These are phyloP conservation scores for Entoloma clypeatum DNA, from an alignment of 1,284 basidiomycete species.

Conservation along the genomic window DNA sequence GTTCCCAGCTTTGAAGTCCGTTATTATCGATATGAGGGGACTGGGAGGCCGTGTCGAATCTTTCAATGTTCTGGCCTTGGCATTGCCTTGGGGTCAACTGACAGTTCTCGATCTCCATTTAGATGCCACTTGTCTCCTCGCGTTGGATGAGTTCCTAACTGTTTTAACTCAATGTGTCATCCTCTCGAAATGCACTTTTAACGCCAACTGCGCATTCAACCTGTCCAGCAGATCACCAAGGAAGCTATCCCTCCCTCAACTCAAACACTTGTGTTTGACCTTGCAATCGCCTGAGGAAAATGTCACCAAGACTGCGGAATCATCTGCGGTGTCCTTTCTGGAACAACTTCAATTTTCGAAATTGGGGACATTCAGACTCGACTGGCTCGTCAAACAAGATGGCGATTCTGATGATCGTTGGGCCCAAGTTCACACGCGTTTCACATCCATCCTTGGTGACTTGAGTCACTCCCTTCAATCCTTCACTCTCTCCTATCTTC, in stretches of 20 bases:
- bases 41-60: conserved; percentile 17
- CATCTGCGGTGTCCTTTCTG: conserved; percentile 27
- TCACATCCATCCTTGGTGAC: conserved; percentile 28
- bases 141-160: conserved; percentile 31
- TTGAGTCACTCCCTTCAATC: conserved; percentile 25
- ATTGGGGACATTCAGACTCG: conserved; percentile 27
- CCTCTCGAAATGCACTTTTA: conserved; percentile 30
- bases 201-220: conserved; percentile 27
- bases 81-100: conserved; percentile 36
- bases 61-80: conserved; percentile 23
- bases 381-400: conserved; percentile 28
- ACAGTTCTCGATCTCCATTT: conserved; percentile 33
- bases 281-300: conserved; percentile 25
- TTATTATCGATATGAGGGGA: conserved; percentile 29
- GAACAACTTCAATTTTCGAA: conserved; percentile 22
- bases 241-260: conserved; percentile 14
- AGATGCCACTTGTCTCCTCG: conserved; percentile 27
- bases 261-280: conserved; percentile 24
- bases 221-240: not conserved
- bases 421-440: conserved; percentile 23
- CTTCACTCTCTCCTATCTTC: conserved; percentile 35
- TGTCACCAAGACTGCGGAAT: conserved; percentile 15
- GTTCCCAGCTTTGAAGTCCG: conserved; percentile 26
- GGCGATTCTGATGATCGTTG: conserved; percentile 17
- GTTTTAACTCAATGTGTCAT: conserved; percentile 30